Conservation (phyloP, 2,329 filamentous ascomycete genomes). For the Davidsoniella neocaledoniae region DNA sequence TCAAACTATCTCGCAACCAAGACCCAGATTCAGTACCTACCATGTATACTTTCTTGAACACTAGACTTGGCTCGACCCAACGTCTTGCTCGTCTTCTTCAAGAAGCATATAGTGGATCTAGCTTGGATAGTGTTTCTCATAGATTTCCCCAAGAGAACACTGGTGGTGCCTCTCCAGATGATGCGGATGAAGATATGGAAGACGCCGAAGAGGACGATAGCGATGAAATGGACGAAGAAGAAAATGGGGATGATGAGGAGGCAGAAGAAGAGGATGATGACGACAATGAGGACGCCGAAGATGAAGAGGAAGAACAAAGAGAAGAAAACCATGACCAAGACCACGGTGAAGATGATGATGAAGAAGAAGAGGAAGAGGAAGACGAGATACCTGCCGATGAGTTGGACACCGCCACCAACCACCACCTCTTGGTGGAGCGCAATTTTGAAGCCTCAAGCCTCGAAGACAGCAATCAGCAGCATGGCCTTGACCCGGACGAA, state of each 20-base stretch:
- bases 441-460: slow-evolving; percentile 14
- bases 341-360: slow-evolving; percentile 10
- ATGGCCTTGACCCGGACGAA: slow-evolving; percentile 7
- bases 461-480: slow-evolving; percentile 18
- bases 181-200: slow-evolving; percentile 14
- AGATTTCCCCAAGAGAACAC: slow-evolving; percentile 19
- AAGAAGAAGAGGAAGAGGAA: slow-evolving; percentile 11
- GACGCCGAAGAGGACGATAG: slow-evolving; percentile 13
- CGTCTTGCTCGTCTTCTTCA: slow-evolving; percentile 25
- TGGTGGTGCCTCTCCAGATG: slow-evolving; percentile 16
- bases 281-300: slow-evolving; percentile 11
- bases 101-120: slow-evolving; percentile 25
- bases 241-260: slow-evolving; percentile 8
- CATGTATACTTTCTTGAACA: slow-evolving; percentile 27
- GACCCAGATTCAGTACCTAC: slow-evolving; percentile 23
- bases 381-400: slow-evolving; percentile 13
- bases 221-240: slow-evolving; percentile 15
- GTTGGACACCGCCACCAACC: slow-evolving; percentile 10
- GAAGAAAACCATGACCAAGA: slow-evolving; percentile 11
- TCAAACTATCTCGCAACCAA: slow-evolving; percentile 27
- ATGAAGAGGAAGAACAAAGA: slow-evolving; percentile 6
- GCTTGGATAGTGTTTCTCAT: slow-evolving; percentile 25
- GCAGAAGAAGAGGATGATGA: slow-evolving; percentile 13
- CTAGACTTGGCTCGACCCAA: slow-evolving; percentile 23
- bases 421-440: slow-evolving; percentile 13